These are phyloP conservation scores for Syncephalastrum racemosum DNA, from an alignment of 371 early-diverging fungal genomes.

Conservation along the genomic window DNA sequence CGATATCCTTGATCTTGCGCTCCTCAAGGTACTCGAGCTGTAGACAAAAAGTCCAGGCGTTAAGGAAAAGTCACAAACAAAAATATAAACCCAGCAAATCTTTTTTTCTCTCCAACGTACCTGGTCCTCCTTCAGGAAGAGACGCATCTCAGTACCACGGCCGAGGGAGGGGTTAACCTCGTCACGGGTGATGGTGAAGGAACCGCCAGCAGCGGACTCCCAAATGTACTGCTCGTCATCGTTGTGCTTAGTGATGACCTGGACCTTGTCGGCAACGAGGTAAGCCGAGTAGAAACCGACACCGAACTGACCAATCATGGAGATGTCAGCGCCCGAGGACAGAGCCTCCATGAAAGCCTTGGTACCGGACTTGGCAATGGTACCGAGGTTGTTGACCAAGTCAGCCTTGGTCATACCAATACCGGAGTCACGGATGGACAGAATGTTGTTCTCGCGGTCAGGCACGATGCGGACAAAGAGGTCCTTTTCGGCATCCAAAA, in stretches of 20 bases:
- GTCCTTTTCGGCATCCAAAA: conserved; percentile 52
- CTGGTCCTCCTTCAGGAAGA: conserved; percentile 81
- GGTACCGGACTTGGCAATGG: conserved; percentile 81
- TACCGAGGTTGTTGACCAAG: conserved; percentile 81
- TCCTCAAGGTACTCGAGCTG: conserved; percentile 59
- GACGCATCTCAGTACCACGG: conserved; percentile 78
- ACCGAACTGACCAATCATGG: conserved; percentile 93
- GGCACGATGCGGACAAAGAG: conserved; percentile 66
- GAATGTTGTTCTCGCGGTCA: conserved; percentile 56
- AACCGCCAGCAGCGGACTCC: conserved; percentile 64
- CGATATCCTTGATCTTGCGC: conserved; percentile 57
- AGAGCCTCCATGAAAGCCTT: conserved; percentile 54
- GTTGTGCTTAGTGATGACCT: conserved; percentile 81
- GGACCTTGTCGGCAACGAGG: conserved; percentile 83
- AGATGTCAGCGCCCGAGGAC: conserved; percentile 52
- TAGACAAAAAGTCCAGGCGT: not conserved
- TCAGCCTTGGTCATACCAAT: conserved; percentile 91
- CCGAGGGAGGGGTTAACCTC: conserved; percentile 62
- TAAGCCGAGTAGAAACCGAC: conserved; percentile 90
- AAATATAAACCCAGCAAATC: not conserved
- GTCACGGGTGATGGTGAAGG: conserved; percentile 77
- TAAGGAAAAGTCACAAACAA: conserved; percentile 2
- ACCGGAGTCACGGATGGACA: conserved; percentile 83
- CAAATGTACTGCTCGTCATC: conserved; percentile 77
- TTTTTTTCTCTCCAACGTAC: conserved; percentile 18